phyloP scores from a whole-genome alignment of 768 basidiomycete species.

The Hygrophorus russula region DNA sequence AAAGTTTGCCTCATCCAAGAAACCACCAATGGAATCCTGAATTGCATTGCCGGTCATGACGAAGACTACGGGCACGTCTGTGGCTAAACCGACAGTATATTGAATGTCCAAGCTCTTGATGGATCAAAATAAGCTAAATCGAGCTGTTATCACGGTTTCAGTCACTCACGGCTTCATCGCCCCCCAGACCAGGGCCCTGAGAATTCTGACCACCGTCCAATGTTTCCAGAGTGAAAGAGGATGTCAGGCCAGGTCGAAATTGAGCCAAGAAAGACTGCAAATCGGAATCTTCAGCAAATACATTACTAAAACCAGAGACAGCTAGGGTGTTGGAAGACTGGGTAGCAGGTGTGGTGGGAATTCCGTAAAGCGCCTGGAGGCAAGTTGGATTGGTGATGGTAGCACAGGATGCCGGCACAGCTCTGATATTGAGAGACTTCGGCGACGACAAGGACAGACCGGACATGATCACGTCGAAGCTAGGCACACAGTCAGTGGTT shows the following conservation, averaged over 20 bases:
- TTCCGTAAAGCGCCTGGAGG: constrained; percentile 22
- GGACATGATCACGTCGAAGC: too few relatives aligned
- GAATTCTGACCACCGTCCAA: constrained; percentile 25
- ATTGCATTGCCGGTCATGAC: constrained; percentile 20
- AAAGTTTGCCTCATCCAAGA: constrained; percentile 22
- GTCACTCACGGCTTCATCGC: constrained; percentile 25
- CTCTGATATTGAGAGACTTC: constrained; percentile 8
- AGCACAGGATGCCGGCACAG: constrained; percentile 17
- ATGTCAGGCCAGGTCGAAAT: constrained; percentile 20
- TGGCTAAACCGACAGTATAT: constrained; percentile 26
- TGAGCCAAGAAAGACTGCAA: constrained; percentile 14
- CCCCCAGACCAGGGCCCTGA: constrained; percentile 17
- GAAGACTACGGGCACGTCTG: constrained; percentile 21
- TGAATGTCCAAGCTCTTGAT: constrained; percentile 19
- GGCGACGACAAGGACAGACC: constrained; percentile 12
- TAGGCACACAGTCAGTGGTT: too few relatives aligned
- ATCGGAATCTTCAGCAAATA: constrained; percentile 21
- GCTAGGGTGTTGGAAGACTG: constrained; percentile 17
- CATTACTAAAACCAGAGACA: constrained; percentile 21
- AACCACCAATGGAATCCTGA: constrained; percentile 20
- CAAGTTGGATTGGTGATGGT: constrained; percentile 20
- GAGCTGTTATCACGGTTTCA: too few relatives aligned
- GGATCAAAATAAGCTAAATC: constrained; percentile 1
- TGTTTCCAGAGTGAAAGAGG: constrained; percentile 22
- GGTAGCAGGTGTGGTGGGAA: constrained; percentile 19